Evolutionary conservation across 352 stramenopile species (phyloP), one percentile per base, ranked within the genome.

Genomic region (Phytophthora tubulina): DNA sequence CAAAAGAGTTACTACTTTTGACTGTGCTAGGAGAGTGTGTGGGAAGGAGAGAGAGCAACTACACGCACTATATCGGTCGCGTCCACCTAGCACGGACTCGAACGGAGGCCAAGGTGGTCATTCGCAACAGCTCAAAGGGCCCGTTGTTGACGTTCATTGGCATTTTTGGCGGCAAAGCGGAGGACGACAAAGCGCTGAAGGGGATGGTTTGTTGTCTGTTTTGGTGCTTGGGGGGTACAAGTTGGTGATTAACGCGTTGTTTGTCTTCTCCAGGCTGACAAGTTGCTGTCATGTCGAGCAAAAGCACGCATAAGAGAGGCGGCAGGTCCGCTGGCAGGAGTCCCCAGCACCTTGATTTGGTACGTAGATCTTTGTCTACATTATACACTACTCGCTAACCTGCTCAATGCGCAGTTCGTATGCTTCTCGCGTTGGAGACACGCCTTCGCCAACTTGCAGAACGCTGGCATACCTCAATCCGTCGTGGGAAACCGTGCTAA

Each of bases 361-460:
- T 81, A 63, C 35, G 64, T 57, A 64, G 15, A 10, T 46, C 6
- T 48, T 14, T 11, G 36, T n/a, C 4, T 10, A 36, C 6, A 13
- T 49, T 30, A 30, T 32, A 3, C 33, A 21, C n/a, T 5, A 52
- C 27, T 41, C 14, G 39, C 17, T 61, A 38, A 65, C 33, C 15
- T 57, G 8, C 50, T 38, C 49, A 32, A 10, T 39, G 6, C 35
- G 27, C 36, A 84, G 77, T 30, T 72, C 74, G n/a, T 84, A 77
- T 27, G 74, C 68, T 39, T 72, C 73, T 41, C 71, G 77, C 14
- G 42, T 75, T 1, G 74, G 72, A 51, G 46, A 71, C 21, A 31
- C 58, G 8, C 54, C 64, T n/a, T 82, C 74, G 4, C 72, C 74
- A n/a, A 72, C 75, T 11, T 81, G 77, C 30, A 67, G 67, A 79